Base-by-base conservation (phyloP, 257 asterid genomes). In the Echium plantagineum region DNA sequence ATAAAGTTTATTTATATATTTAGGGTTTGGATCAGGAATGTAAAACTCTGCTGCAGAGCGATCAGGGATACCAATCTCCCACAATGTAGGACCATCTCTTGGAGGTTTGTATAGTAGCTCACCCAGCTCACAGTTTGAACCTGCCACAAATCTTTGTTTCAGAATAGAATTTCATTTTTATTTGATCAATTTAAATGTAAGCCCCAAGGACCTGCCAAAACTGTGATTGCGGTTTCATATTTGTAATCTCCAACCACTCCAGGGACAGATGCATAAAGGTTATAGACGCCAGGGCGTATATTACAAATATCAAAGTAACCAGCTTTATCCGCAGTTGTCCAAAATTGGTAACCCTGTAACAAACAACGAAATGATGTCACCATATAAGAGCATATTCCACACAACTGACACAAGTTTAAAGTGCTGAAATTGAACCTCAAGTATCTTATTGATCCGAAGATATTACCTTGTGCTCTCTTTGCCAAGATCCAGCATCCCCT, bases 61-160 rank as follows among this genome's bases (percentile, higher is more conserved):
- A 72, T 82, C 86, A 52, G 95, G 90, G 63, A 67, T 61, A 60
- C 95, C 95, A 6, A 86, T 84, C 69, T 84, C 95, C 95, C 95
- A 87, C 64, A 87, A 56, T 5, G 94, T 87, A 17, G 95, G 83
- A 7, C 94, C 94, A 6, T 78, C 65, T 74, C 95, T 78, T 19
- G 88, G 88, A 59, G 95, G 88, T 69, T 70, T 74, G 57, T 70
- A 86, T 17, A 69, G 63, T 32, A 86, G 67, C 52, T 81, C 73
- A 42, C 89, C 87, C 59, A 81, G 59, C 51, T 80, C 82, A 53
- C 73, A 72, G 28, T 69, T 63, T 46, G 70, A 65, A 20, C 86
- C 94, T 84, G 69, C 32, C 57, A 68, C 79, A 54, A 30, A 48
- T 52, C 52, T 30, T 9, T 20, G 19, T 21, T 20, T 30, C 18